Evolutionary conservation across 2,329 filamentous ascomycete genomes (phyloP).

Genomic region (Tolypocladium guangdongense): DNA sequence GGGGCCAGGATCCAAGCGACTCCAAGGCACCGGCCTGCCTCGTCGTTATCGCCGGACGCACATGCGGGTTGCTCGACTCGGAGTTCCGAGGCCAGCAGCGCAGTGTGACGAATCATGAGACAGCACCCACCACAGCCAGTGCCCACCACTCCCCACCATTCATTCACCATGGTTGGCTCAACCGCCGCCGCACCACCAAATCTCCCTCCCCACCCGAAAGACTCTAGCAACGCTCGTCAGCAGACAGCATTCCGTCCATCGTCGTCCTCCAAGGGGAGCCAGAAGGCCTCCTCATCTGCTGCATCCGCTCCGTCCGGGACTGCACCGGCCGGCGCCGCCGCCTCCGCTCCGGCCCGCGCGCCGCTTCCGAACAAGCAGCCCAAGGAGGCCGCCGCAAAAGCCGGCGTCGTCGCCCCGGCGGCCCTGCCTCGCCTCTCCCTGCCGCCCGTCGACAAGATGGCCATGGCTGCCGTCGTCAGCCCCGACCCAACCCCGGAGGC

Average conservation of each 20-base stretch:
- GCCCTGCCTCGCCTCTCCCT: constrained; percentile 19
- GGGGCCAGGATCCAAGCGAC: not conserved
- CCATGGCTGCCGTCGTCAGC: constrained; percentile 36
- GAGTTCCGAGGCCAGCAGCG: constrained; percentile 13
- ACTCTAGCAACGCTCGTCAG: not conserved
- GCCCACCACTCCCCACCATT: constrained; percentile 1
- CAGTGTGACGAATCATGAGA: constrained; percentile 3
- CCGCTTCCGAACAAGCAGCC: constrained; percentile 12
- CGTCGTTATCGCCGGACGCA: constrained; percentile 1
- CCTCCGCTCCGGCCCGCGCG: constrained; percentile 10
- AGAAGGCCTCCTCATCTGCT: constrained; percentile 3
- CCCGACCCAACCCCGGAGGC: constrained; percentile 27
- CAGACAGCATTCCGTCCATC: constrained; percentile 1
- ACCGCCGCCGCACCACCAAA: constrained; percentile 5
- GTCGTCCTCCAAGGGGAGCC: not conserved
- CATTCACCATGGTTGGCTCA: constrained; percentile 13
- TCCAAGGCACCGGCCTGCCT: not conserved
- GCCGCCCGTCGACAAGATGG: constrained; percentile 30
- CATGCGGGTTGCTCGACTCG: constrained; percentile 8
- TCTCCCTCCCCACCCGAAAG: constrained; percentile 7
- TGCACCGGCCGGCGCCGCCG: constrained; percentile 3
- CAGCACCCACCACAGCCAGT: constrained; percentile 4
- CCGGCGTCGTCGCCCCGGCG: constrained; percentile 13
- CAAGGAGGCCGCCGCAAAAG: constrained; percentile 11
- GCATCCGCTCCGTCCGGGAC: constrained; percentile 7